phyloP scores from a whole-genome alignment of 208 protist species.

The Crithidia thermophila region DNA sequence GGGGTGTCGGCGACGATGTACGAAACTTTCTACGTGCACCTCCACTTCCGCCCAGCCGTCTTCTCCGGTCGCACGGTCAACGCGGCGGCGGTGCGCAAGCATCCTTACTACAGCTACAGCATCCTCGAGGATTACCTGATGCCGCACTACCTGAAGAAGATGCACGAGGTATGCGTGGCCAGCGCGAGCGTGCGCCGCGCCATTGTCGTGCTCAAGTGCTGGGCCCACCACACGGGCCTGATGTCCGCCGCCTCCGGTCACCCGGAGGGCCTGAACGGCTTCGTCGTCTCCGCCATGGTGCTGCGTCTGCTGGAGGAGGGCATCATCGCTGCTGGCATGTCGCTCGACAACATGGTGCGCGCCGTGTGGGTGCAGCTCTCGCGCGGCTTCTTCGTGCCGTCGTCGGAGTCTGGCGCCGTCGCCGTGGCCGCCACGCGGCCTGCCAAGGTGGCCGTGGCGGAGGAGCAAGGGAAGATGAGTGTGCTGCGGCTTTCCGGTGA shows the following conservation, averaged over 20 bases:
- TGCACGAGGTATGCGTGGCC: slow-evolving; percentile 72
- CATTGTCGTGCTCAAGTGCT: slow-evolving; percentile 86
- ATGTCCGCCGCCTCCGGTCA: slow-evolving; percentile 65
- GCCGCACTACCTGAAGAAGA: slow-evolving; percentile 65
- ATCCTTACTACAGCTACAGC: slow-evolving; percentile 81
- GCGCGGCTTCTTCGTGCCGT: slow-evolving; percentile 49
- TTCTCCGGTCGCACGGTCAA: slow-evolving; percentile 56
- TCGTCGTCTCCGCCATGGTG: slow-evolving; percentile 73
- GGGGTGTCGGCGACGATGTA: background rate
- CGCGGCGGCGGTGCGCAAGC: slow-evolving; percentile 61
- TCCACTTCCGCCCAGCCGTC: slow-evolving; percentile 68
- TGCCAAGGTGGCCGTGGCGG: slow-evolving; percentile 35
- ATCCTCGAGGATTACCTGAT: slow-evolving; percentile 85
- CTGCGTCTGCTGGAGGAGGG: slow-evolving; percentile 73
- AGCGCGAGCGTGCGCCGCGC: slow-evolving; percentile 59
- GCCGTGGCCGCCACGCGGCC: slow-evolving; percentile 1
- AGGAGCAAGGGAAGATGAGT: slow-evolving; percentile 59
- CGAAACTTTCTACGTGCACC: slow-evolving; percentile 69
- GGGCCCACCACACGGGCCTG: slow-evolving; percentile 81
- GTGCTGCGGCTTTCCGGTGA: slow-evolving; percentile 73
- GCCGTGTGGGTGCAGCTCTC: slow-evolving; percentile 78
- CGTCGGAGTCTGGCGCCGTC: background rate
- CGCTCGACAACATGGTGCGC: slow-evolving; percentile 75
- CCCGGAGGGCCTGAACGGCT: slow-evolving; percentile 79
- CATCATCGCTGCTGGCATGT: slow-evolving; percentile 68